A percentile compares a stretch with the other conserved stretches of the same genome.
These are phyloP conservation scores for Stropharia rugosoannulata DNA, from an alignment of 768 basidiomycete genomes.

Conservation along the genomic window DNA sequence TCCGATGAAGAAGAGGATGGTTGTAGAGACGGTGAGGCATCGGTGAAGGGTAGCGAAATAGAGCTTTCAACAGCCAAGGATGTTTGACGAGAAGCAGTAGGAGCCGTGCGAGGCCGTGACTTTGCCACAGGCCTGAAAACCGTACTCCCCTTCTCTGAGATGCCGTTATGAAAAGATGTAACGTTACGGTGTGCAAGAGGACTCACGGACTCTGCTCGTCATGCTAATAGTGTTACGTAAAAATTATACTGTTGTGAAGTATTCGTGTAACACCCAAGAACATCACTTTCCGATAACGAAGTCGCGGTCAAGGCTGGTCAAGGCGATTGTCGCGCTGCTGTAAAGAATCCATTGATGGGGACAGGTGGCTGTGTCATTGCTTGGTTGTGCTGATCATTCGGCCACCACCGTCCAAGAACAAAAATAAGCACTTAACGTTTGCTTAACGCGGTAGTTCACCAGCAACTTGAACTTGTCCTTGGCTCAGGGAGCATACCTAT, in stretches of 20 bases:
- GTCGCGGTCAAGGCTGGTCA: neutral
- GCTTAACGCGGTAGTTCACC: too few relatives aligned
- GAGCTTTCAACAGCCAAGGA: constrained; percentile 19
- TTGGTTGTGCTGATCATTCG: constrained; percentile 1
- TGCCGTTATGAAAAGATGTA: constrained; percentile 9
- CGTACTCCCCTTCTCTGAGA: constrained; percentile 67
- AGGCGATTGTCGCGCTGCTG: neutral
- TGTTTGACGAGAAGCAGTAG: constrained; percentile 26
- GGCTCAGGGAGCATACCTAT: too few relatives aligned
- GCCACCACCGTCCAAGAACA: neutral
- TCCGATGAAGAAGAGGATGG: neutral
- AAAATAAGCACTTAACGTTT: too few relatives aligned
- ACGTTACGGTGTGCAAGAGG: neutral
- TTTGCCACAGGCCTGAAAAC: constrained; percentile 70
- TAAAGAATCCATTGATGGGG: neutral
- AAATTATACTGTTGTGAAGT: neutral
- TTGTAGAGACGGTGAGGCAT: neutral
- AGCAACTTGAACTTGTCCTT: too few relatives aligned
- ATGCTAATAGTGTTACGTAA: constrained; percentile 22
- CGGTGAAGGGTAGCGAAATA: neutral
- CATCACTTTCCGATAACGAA: neutral
- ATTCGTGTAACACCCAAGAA: neutral
- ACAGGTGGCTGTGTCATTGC: neutral
- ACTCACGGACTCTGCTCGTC: constrained; percentile 69
- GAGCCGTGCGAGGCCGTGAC: constrained; percentile 43